Evolutionary conservation across 129 eudicot species (phyloP).

Genomic region (Tagetes erecta): DNA sequence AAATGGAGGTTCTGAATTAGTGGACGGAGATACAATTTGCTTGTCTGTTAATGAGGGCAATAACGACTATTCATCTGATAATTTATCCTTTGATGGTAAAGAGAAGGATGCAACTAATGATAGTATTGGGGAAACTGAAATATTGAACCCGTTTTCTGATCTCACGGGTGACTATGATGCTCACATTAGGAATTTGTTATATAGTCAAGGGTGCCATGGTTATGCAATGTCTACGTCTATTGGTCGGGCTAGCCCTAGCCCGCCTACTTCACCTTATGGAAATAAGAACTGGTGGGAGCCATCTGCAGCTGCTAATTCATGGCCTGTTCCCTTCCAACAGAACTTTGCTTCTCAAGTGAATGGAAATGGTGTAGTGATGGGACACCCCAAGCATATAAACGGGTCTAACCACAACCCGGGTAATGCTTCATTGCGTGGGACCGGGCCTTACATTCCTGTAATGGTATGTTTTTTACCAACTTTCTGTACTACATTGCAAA

Average conservation of each 20-base stretch:
- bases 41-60: slow-evolving; percentile 24
- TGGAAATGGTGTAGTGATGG: slow-evolving; percentile 32
- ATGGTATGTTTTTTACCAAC: slow-evolving; percentile 47
- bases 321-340: slow-evolving; percentile 31
- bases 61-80: slow-evolving; percentile 31
- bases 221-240: slow-evolving; percentile 32
- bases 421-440: slow-evolving; percentile 47
- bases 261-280: slow-evolving; percentile 42
- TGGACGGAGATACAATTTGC: slow-evolving; percentile 37
- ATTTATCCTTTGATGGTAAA: slow-evolving; percentile 34
- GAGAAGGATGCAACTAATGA: slow-evolving; percentile 37
- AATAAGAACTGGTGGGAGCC: slow-evolving; percentile 50
- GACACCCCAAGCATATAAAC: slow-evolving; percentile 31
- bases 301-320: slow-evolving; percentile 31
- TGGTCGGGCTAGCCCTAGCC: slow-evolving; percentile 30
- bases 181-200: slow-evolving; percentile 64
- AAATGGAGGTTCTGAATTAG: slow-evolving; percentile 27
- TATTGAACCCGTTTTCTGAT: slow-evolving; percentile 63
- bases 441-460: slow-evolving; percentile 71
- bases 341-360: slow-evolving; percentile 34
- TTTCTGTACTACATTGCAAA: neutral
- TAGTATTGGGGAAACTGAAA: slow-evolving; percentile 48
- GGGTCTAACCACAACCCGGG: slow-evolving; percentile 19
- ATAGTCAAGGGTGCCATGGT: slow-evolving; percentile 68
- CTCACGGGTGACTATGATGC: slow-evolving; percentile 90